Conservation (phyloP, 495 filamentous ascomycete genomes). For the Aspergillus sclerotioniger region DNA sequence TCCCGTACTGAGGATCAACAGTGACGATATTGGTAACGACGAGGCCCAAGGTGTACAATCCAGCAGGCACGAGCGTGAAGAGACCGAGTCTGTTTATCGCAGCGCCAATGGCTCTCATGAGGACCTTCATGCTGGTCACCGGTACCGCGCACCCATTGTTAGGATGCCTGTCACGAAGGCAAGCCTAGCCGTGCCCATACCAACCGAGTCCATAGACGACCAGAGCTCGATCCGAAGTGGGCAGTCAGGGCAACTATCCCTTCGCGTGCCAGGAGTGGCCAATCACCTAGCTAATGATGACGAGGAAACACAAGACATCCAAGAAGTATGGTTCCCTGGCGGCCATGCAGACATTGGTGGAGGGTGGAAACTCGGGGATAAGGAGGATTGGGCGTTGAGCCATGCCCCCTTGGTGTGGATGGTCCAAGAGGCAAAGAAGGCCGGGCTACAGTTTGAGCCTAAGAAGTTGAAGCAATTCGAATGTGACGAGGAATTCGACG, state of each 20-base stretch:
- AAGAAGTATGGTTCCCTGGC: conserved; percentile 80
- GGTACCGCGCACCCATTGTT: conserved; percentile 46
- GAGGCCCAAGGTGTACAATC: neutral
- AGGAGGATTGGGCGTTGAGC: conserved; percentile 56
- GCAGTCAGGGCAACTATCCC: conserved; percentile 36
- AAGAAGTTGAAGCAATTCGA: conserved; percentile 63
- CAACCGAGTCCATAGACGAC: conserved; percentile 32
- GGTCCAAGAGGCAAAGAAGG: conserved; percentile 70
- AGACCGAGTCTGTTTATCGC: conserved; percentile 38
- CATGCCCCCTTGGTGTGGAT: conserved; percentile 78
- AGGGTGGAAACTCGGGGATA: conserved; percentile 63
- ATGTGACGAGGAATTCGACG: conserved; percentile 52
- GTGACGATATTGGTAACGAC: conserved; percentile 13
- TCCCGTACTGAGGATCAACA: conserved; percentile 34
- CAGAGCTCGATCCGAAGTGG: conserved; percentile 36
- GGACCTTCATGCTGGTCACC: conserved; percentile 19
- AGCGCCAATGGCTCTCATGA: conserved; percentile 29
- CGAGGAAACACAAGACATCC: conserved; percentile 65
- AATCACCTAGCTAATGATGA: conserved; percentile 47
- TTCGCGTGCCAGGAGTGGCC: conserved; percentile 30
- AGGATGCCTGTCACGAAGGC: conserved; percentile 8
- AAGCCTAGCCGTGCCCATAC: conserved; percentile 32
- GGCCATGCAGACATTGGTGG: conserved; percentile 78
- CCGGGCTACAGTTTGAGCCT: conserved; percentile 65
- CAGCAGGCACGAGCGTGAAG: conserved; percentile 22